Conservation (phyloP, 352 stramenopile genomes). For the Globisporangium heterothallicum region DNA sequence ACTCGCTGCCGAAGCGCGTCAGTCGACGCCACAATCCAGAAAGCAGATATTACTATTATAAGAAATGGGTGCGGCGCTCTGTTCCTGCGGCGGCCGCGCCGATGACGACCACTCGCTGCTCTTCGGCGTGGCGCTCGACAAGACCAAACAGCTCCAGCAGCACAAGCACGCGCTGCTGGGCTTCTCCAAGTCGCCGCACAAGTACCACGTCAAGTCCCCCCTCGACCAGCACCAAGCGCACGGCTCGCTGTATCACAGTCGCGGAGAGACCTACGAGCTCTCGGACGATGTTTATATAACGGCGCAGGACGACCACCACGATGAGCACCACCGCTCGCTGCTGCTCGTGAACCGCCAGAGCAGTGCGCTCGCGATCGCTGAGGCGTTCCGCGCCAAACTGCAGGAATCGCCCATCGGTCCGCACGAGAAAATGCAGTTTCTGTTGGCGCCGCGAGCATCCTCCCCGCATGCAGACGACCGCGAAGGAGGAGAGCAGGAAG, state of each 20-base stretch:
- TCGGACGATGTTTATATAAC: conserved; percentile 34
- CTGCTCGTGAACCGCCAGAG: conserved; percentile 19
- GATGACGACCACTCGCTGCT: conserved; percentile 26
- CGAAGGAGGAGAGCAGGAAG: not conserved
- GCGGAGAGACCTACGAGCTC: conserved; percentile 50
- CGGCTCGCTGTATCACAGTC: conserved; percentile 35
- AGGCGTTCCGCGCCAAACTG: conserved; percentile 66
- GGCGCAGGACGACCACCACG: conserved; percentile 17
- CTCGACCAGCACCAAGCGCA: conserved; percentile 19
- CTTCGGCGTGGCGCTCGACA: conserved; percentile 15
- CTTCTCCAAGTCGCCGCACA: conserved; percentile 9
- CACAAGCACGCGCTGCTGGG: conserved; percentile 26
- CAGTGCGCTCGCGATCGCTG: conserved; percentile 48
- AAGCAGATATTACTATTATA: no score
- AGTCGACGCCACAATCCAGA: no score
- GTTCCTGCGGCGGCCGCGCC: conserved; percentile 34
- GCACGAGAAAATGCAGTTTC: conserved; percentile 59
- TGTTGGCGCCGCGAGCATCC: conserved; percentile 20
- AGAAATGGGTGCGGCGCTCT: conserved; percentile 46
- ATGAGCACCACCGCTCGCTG: conserved; percentile 12
- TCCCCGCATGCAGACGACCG: conserved; percentile 1
- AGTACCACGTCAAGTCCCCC: conserved; percentile 4
- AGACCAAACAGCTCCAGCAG: conserved; percentile 30
- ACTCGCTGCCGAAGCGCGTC: no score
- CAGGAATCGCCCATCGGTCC: conserved; percentile 65